Percentiles rank a stretch among this genome's conserved stretches.
Conservation (phyloP, 805 yeast genomes). For the Starmerella asiatica region DNA sequence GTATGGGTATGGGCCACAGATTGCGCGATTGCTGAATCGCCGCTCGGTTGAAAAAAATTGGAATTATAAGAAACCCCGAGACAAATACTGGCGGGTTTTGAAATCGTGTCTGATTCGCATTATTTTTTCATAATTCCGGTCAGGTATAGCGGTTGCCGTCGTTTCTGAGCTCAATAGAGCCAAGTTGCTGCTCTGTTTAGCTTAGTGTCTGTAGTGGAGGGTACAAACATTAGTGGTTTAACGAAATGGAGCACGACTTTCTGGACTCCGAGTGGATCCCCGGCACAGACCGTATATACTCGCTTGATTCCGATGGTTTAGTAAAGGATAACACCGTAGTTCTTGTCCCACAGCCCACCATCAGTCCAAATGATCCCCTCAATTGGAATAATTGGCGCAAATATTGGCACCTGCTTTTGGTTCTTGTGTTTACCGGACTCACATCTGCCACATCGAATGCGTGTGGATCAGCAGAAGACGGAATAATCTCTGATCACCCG, state of each 20-base stretch:
- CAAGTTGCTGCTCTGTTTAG: too few species aligned
- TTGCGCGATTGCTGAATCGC: too few species aligned
- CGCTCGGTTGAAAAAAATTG: too few species aligned
- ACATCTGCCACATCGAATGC: slow-evolving; percentile 49
- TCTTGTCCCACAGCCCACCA: slow-evolving; percentile 52
- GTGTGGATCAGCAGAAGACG: slow-evolving; percentile 60
- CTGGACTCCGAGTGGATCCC: slow-evolving; percentile 18
- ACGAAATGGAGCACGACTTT: not conserved
- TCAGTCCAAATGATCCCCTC: slow-evolving; percentile 57
- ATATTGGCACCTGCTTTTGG: slow-evolving; percentile 31
- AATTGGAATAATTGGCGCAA: slow-evolving; percentile 46
- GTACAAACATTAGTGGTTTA: too few species aligned
- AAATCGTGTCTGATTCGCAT: too few species aligned
- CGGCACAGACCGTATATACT: slow-evolving; percentile 26
- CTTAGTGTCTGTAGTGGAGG: too few species aligned
- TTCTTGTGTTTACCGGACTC: slow-evolving; percentile 33
- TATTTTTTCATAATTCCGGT: too few species aligned
- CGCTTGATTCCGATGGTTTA: slow-evolving; percentile 24
- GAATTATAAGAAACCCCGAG: too few species aligned
- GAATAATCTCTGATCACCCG: slow-evolving; percentile 41
- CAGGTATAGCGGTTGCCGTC: too few species aligned
- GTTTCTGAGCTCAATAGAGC: too few species aligned
- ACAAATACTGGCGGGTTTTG: too few species aligned
- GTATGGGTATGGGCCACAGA: too few species aligned
- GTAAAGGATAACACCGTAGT: slow-evolving; percentile 32